Evolutionary conservation across 2,329 filamentous ascomycete species (phyloP).

Genomic region (Aspergillus ochraceoroseus): DNA sequence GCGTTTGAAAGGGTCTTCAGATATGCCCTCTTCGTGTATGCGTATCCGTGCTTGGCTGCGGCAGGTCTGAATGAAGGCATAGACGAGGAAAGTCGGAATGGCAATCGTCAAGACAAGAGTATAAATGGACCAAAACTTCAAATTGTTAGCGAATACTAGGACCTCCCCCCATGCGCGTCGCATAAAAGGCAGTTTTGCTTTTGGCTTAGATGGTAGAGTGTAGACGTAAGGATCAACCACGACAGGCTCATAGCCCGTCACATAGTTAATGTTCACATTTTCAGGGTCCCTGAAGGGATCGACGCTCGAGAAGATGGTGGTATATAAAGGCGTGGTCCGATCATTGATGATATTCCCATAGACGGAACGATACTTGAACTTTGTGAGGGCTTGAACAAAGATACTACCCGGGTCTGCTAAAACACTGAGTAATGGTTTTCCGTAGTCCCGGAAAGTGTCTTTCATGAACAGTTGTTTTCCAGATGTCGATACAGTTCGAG

Average conservation of each 20-base stretch:
- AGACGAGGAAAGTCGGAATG: conserved; percentile 65
- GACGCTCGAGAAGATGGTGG: conserved; percentile 67
- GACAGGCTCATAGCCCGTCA: conserved; percentile 68
- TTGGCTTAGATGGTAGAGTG: conserved; percentile 28
- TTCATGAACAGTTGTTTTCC: conserved; percentile 83
- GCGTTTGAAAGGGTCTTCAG: conserved; percentile 61
- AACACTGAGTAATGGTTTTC: conserved; percentile 71
- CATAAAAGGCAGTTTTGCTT: conserved; percentile 21
- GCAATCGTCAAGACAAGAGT: conserved; percentile 69
- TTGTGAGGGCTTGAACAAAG: conserved; percentile 72
- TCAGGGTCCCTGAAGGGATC: conserved; percentile 71
- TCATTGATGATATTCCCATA: conserved; percentile 90
- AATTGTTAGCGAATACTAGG: conserved; percentile 45
- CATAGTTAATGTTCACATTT: conserved; percentile 65
- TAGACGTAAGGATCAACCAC: conserved; percentile 57
- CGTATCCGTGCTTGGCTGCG: conserved; percentile 69
- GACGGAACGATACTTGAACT: conserved; percentile 69
- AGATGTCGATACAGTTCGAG: conserved; percentile 73
- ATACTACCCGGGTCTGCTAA: conserved; percentile 79
- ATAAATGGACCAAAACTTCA: conserved; percentile 63
- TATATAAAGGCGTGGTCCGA: conserved; percentile 74
- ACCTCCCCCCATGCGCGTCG: conserved; percentile 34
- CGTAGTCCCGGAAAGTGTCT: conserved; percentile 77
- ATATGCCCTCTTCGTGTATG: conserved; percentile 66
- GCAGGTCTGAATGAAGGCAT: conserved; percentile 70